Evolutionary conservation across 148 eudicot genomes (phyloP).

Genomic region (Camellia sinensis): DNA sequence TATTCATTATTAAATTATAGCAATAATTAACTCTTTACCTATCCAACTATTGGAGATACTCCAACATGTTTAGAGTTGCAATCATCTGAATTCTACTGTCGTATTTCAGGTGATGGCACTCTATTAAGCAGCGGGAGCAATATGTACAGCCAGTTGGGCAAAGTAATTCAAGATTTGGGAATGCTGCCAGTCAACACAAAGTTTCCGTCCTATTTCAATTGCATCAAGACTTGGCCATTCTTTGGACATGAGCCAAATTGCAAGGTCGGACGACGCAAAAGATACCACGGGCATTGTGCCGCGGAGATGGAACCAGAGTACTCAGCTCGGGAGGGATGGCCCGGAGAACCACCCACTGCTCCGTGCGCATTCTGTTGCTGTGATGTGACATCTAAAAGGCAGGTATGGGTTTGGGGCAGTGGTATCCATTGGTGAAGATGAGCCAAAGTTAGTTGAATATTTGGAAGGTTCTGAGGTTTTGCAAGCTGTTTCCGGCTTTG

Average conservation of each 20-base stretch:
- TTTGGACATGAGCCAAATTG: conserved; percentile 55
- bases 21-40: too few relatives aligned
- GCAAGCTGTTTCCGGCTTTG: conserved; percentile 83
- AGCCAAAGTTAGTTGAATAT: conserved; percentile 56
- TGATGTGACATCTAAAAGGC: conserved; percentile 50
- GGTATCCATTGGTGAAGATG: conserved; percentile 83
- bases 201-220: conserved; percentile 42
- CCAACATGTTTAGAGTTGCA: neutral
- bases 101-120: conserved; percentile 58
- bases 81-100: conserved; percentile 5
- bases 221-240: conserved; percentile 86
- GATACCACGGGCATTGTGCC: conserved; percentile 36
- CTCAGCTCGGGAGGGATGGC: conserved; percentile 87
- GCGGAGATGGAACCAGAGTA: conserved; percentile 86
- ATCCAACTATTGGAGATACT: too few relatives aligned
- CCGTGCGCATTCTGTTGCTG: conserved; percentile 73
- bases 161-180: conserved; percentile 47
- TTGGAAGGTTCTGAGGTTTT: conserved; percentile 53
- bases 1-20: too few relatives aligned
- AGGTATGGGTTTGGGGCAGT: conserved; percentile 86
- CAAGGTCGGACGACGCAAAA: conserved; percentile 16
- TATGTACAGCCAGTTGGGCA: conserved; percentile 73
- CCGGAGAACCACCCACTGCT: conserved; percentile 44
- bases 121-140: conserved; percentile 81
- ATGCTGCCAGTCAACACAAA: conserved; percentile 51